These are phyloP conservation scores for Ophiorrhiza pumila DNA, from an alignment of 257 asterid genomes.

Conservation along the genomic window DNA sequence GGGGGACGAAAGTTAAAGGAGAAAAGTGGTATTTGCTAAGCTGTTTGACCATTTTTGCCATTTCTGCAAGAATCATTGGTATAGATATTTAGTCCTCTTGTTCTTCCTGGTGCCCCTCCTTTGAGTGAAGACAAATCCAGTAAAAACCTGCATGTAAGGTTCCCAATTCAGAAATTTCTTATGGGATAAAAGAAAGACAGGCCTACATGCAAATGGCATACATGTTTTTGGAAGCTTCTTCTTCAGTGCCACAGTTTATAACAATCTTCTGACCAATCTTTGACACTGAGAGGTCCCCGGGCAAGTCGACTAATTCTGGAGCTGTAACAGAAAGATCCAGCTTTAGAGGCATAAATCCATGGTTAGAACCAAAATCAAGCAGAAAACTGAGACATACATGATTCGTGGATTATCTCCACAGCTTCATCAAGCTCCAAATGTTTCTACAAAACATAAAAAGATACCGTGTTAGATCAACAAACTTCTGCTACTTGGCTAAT, in stretches of 20 bases:
- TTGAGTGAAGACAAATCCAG: constrained; percentile 57
- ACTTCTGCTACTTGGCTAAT: not conserved
- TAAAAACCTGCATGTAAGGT: constrained; percentile 43
- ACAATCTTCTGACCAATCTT: constrained; percentile 54
- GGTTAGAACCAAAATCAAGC: not conserved
- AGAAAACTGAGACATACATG: constrained; percentile 41
- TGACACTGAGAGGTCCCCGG: constrained; percentile 42
- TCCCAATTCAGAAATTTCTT: constrained; percentile 18
- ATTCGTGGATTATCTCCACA: constrained; percentile 25
- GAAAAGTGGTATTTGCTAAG: constrained; percentile 31
- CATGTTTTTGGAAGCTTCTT: constrained; percentile 34
- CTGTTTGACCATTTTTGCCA: constrained; percentile 23
- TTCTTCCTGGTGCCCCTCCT: constrained; percentile 89
- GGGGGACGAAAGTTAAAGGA: not conserved
- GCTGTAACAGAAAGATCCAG: constrained; percentile 30
- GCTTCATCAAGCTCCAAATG: constrained; percentile 52
- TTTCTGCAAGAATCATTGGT: constrained; percentile 26
- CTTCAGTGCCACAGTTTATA: constrained; percentile 35
- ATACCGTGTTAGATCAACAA: not conserved
- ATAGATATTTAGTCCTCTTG: constrained; percentile 57
- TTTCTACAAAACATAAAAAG: constrained; percentile 39
- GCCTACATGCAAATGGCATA: constrained; percentile 28
- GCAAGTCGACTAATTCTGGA: constrained; percentile 39
- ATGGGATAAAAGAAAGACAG: not conserved
- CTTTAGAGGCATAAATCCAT: not conserved